phyloP scores from a whole-genome alignment of 768 basidiomycete species.

The Gloeopeniophorella convolvens region DNA sequence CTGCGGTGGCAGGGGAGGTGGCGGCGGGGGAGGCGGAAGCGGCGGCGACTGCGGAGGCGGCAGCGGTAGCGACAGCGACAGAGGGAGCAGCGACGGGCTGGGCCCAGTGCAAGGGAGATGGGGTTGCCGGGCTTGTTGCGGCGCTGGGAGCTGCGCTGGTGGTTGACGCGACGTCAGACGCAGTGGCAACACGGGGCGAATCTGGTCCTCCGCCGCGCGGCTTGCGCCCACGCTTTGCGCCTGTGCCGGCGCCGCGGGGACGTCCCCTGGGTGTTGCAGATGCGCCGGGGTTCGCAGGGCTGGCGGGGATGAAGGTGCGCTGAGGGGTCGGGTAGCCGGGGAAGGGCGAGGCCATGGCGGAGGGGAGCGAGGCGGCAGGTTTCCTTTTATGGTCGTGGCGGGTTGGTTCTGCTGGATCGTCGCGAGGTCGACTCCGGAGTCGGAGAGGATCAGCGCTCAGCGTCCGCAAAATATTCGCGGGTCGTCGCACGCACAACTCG shows the following conservation, averaged over 20 bases:
- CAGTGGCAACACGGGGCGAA: constrained; percentile 5
- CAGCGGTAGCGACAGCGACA: neutral
- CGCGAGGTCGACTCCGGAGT: too few relatives aligned
- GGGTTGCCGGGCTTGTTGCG: constrained; percentile 3
- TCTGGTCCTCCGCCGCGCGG: constrained; percentile 8
- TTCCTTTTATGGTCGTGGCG: too few relatives aligned
- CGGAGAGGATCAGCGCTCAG: too few relatives aligned
- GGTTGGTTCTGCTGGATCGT: too few relatives aligned
- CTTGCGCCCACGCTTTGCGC: constrained; percentile 19
- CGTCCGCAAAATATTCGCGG: too few relatives aligned
- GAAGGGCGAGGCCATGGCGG: constrained; percentile 1
- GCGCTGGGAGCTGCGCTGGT: constrained; percentile 5
- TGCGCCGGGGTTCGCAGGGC: constrained; percentile 5
- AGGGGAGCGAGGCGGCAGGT: neutral
- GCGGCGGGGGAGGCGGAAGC: neutral
- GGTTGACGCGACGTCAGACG: constrained; percentile 1
- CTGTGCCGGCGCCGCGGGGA: neutral
- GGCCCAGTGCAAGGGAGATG: constrained; percentile 9
- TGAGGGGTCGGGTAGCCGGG: neutral
- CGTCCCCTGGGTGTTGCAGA: constrained; percentile 3
- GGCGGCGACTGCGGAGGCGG: neutral
- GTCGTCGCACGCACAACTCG: too few relatives aligned
- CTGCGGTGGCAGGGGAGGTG: neutral
- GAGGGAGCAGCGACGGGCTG: constrained; percentile 1
- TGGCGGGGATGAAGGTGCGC: constrained; percentile 17